Evolutionary conservation across 23 red algal genomes (phyloP).

Genomic region (Agarophyton chilense): DNA sequence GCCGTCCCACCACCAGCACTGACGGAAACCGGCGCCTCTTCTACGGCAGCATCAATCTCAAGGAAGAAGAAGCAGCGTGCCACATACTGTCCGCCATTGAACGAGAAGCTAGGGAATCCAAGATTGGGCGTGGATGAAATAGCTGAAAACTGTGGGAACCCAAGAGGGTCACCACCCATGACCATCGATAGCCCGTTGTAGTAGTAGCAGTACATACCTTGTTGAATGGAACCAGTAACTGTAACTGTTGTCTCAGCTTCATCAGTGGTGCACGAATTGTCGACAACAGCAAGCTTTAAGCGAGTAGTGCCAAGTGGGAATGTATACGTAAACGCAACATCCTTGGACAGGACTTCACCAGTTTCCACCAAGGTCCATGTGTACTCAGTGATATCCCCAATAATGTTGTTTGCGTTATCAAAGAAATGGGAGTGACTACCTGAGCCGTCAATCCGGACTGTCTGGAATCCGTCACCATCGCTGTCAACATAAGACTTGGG

Average conservation of each 20-base stretch:
- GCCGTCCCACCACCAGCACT: conserved; percentile 40
- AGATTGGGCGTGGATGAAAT: not conserved
- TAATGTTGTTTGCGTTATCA: conserved; percentile 32
- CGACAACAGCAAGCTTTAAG: conserved; percentile 46
- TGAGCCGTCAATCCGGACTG: conserved; percentile 30
- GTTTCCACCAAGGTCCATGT: conserved; percentile 69
- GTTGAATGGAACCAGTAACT: conserved; percentile 56
- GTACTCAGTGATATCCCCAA: conserved; percentile 52
- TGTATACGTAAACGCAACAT: conserved; percentile 15
- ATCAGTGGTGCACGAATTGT: conserved; percentile 62
- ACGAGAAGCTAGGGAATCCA: conserved; percentile 28
- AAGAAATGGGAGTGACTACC: conserved; percentile 75
- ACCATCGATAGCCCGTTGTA: conserved; percentile 8
- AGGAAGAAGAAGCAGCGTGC: conserved; percentile 55
- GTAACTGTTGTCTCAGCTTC: conserved; percentile 74
- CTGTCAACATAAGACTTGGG: conserved; percentile 62
- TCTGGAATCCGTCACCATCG: conserved; percentile 53
- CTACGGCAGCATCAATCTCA: conserved; percentile 26
- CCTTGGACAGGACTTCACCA: conserved; percentile 46
- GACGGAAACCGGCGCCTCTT: conserved; percentile 10
- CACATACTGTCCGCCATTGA: conserved; percentile 4
- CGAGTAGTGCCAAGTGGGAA: conserved; percentile 77
- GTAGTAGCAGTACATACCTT: conserved; percentile 77
- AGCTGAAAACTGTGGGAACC: conserved; percentile 39
- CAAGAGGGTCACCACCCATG: conserved; percentile 9